These are phyloP conservation scores for Erythrophleum fordii DNA, from an alignment of 306 rosid genomes.

Conservation along the genomic window DNA sequence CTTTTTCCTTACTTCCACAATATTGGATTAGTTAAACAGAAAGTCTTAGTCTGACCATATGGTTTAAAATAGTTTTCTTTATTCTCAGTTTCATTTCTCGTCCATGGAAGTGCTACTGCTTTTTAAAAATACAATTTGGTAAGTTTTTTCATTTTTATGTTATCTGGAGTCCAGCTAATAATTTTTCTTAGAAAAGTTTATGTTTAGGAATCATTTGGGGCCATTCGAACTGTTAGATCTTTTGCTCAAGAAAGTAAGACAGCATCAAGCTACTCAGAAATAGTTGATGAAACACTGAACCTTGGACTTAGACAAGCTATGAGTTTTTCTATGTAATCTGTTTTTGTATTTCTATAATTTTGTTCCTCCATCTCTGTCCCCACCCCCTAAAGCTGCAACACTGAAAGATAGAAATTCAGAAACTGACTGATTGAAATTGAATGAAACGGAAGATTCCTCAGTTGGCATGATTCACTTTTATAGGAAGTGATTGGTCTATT, in stretches of 20 bases:
- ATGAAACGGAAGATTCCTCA: not conserved
- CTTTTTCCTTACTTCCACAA: not conserved
- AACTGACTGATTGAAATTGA: no score
- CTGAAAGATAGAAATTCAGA: not conserved
- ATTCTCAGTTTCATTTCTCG: not conserved
- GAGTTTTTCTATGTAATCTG: constrained; percentile 19
- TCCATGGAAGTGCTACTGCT: not conserved
- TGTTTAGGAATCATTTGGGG: constrained; percentile 56
- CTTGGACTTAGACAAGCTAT: constrained; percentile 61
- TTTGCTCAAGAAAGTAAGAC: constrained; percentile 52
- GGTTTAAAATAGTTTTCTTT: not conserved
- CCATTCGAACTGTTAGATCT: constrained; percentile 56
- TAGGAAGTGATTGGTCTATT: constrained; percentile 55
- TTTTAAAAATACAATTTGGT: not conserved
- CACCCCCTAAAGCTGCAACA: not conserved
- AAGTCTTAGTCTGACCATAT: not conserved
- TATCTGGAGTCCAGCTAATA: not conserved
- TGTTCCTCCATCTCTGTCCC: not conserved
- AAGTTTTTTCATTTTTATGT: not conserved
- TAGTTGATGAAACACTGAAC: constrained; percentile 50
- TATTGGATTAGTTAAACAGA: not conserved
- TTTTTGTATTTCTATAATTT: not conserved
- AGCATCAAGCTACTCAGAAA: constrained; percentile 50
- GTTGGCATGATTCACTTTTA: not conserved
- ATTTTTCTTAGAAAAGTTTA: not conserved